A percentile compares a stretch with the other conserved stretches of the same genome.
phyloP scores from a whole-genome alignment of 176 grass and related monocot genomes.

The Areca catechu region DNA sequence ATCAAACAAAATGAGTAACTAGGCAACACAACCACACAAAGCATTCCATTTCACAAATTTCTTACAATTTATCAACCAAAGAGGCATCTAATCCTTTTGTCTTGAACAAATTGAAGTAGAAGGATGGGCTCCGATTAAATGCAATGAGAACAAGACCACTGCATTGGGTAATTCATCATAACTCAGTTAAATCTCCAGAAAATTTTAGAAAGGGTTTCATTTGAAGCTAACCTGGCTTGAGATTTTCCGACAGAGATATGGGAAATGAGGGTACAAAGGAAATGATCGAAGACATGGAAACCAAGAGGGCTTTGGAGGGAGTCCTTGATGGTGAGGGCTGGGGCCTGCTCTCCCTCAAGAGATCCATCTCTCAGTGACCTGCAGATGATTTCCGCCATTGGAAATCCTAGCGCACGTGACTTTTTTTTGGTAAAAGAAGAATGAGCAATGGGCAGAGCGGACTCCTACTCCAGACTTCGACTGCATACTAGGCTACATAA shows the following conservation, averaged over 20 bases:
- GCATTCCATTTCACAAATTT: background rate
- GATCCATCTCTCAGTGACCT: conserved; percentile 53
- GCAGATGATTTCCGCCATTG: conserved; percentile 43
- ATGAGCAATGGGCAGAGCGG: too few relatives aligned
- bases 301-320: conserved; percentile 35
- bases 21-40: too few relatives aligned
- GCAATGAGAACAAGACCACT: conserved; percentile 68
- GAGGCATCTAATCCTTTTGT: conserved; percentile 33
- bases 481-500: too few relatives aligned
- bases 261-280: conserved; percentile 29
- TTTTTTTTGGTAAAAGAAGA: too few relatives aligned
- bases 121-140: conserved; percentile 47
- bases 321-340: conserved; percentile 36
- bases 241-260: conserved; percentile 33
- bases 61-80: conserved; percentile 43
- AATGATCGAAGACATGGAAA: conserved; percentile 35
- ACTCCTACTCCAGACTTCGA: too few relatives aligned
- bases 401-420: background rate
- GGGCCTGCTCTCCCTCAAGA: conserved; percentile 55
- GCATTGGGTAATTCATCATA: background rate
- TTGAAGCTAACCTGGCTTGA: conserved; percentile 34
- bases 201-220: background rate
- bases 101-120: conserved; percentile 45
- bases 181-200: background rate
- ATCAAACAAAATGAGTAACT: background rate